Conservation (phyloP, 306 rosid genomes). For the Rosa lucieae region DNA sequence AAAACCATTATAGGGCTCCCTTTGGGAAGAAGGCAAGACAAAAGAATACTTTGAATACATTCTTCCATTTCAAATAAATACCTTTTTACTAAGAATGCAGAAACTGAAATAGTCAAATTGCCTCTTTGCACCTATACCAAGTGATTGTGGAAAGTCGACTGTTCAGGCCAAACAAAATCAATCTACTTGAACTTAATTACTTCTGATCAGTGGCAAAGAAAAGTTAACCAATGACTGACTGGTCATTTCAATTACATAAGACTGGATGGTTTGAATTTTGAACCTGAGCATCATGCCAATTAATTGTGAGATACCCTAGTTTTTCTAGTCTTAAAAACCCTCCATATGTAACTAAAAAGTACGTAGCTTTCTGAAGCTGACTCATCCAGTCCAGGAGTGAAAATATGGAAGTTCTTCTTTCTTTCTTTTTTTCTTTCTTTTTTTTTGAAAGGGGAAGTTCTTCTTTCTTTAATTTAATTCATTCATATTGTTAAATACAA, state of each 20-base stretch:
- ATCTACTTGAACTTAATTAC: neutral
- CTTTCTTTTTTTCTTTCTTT: too few species aligned
- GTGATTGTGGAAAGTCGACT: neutral
- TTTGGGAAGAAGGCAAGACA: neutral
- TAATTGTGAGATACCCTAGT: neutral
- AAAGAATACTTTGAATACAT: neutral
- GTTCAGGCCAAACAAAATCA: neutral
- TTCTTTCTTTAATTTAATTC: neutral
- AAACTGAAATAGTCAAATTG: neutral
- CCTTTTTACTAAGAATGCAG: neutral
- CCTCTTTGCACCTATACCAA: neutral
- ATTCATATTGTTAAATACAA: conserved; percentile 2
- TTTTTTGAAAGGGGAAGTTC: too few species aligned
- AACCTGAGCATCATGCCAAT: neutral
- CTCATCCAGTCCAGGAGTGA: neutral
- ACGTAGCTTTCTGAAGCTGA: neutral
- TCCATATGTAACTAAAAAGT: too few species aligned
- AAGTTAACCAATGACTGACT: neutral
- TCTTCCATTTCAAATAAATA: neutral
- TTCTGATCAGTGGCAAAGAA: neutral
- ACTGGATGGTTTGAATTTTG: neutral
- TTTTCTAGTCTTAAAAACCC: neutral
- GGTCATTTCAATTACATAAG: conserved; percentile 2
- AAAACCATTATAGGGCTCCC: neutral
- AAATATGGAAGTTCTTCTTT: neutral